These are phyloP conservation scores for Terana coerulea DNA, from an alignment of 768 basidiomycete genomes.

Conservation along the genomic window DNA sequence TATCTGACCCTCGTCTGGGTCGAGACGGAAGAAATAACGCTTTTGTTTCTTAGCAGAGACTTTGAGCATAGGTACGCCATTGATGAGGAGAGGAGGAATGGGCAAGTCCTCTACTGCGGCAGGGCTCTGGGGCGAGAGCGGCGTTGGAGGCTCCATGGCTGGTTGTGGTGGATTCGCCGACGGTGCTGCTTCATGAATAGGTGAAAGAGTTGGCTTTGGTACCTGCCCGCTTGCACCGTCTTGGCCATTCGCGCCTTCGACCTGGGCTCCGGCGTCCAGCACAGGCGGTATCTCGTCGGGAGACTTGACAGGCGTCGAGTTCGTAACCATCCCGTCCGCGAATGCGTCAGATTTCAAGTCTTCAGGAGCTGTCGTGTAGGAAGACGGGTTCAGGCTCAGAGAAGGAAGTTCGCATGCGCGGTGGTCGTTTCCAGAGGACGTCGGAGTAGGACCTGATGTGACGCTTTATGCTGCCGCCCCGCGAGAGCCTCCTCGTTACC, in stretches of 20 bases:
- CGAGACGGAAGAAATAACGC: conserved; percentile 63
- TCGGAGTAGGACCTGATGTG: conserved; percentile 8
- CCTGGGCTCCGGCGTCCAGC: background rate
- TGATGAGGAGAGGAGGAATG: conserved; percentile 54
- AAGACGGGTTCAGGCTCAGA: background rate
- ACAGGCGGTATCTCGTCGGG: background rate
- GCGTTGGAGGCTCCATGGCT: background rate
- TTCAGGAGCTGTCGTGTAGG: background rate
- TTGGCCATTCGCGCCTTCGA: background rate
- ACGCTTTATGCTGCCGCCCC: background rate
- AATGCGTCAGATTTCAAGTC: background rate
- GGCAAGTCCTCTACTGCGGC: conserved; percentile 24
- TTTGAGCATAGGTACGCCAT: conserved; percentile 77
- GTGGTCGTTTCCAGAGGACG: conserved; percentile 4
- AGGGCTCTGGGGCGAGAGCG: conserved; percentile 1
- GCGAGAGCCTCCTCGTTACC: background rate
- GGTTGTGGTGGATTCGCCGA: background rate
- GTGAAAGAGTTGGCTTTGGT: background rate
- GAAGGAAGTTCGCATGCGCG: background rate
- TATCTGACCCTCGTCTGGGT: conserved; percentile 78
- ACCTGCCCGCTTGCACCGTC: no score
- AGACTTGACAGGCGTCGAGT: background rate
- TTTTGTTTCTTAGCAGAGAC: conserved; percentile 78
- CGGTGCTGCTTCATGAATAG: conserved; percentile 1
- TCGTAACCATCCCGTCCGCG: background rate